Percentiles rank a stretch among this genome's conserved stretches.
Conservation (phyloP, 2,329 filamentous ascomycete species). For the Fusarium piperis region DNA sequence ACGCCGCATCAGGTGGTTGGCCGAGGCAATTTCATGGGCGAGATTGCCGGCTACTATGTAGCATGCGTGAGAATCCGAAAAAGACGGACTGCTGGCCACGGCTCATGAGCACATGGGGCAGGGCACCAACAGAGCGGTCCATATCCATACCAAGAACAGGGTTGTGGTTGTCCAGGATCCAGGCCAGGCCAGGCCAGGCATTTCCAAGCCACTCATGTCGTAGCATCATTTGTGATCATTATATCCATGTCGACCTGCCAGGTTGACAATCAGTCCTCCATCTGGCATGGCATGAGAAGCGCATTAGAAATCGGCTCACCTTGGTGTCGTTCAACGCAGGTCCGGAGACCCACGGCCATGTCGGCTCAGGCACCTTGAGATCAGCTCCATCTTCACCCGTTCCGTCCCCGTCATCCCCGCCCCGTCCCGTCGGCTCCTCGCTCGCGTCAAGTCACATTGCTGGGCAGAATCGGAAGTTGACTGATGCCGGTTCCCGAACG, state of each 20-base stretch:
- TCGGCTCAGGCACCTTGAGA: neutral
- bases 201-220: conserved; percentile 15
- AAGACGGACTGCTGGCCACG: neutral
- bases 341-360: neutral
- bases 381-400: neutral
- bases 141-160: neutral
- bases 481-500: conserved; percentile 3
- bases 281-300: neutral
- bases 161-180: neutral
- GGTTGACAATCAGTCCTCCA: neutral
- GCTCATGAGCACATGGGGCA: conserved; percentile 4
- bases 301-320: conserved; percentile 1
- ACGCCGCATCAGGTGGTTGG: conserved; percentile 5
- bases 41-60: conserved; percentile 8
- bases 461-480: neutral
- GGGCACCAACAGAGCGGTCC: neutral
- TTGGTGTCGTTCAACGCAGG: neutral
- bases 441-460: neutral
- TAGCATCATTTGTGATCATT: neutral
- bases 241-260: neutral
- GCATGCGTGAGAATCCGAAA: conserved; percentile 13
- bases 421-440: neutral
- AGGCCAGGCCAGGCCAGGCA: neutral
- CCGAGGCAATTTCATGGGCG: conserved; percentile 2
- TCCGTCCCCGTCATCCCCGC: neutral